These are phyloP conservation scores for Globisporangium echinulatum DNA, from an alignment of 352 stramenopile species.

Conservation along the genomic window DNA sequence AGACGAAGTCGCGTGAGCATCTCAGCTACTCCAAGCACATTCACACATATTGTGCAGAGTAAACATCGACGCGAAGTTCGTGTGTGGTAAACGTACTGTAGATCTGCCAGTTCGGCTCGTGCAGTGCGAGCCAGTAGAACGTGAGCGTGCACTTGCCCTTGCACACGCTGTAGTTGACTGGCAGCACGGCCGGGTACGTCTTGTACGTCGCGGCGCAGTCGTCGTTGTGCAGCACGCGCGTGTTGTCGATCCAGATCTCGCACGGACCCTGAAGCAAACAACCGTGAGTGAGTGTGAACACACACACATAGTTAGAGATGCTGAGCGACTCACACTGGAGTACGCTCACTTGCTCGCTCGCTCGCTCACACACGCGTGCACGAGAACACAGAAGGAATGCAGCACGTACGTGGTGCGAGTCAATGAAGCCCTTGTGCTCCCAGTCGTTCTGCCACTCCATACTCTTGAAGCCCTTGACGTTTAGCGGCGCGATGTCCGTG, in stretches of 20 bases:
- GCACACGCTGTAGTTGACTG: slow-evolving; percentile 39
- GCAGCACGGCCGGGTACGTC: slow-evolving; percentile 36
- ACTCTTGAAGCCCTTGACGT: slow-evolving; percentile 26
- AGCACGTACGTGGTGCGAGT: slow-evolving; percentile 22
- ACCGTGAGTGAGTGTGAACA: no score
- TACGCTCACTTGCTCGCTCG: slow-evolving; percentile 1
- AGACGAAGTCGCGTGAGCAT: neutral
- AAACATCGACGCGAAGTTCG: no score
- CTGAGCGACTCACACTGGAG: no score
- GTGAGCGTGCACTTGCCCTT: slow-evolving; percentile 34
- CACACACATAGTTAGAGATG: no score
- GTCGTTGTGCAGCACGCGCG: slow-evolving; percentile 32
- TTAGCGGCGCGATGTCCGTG: slow-evolving; percentile 12
- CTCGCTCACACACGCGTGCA: neutral
- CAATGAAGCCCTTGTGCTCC: slow-evolving; percentile 29
- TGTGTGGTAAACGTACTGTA: slow-evolving; percentile 16
- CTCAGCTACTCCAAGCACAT: no score
- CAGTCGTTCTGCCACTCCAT: slow-evolving; percentile 51
- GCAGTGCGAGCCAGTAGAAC: slow-evolving; percentile 36
- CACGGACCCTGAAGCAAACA: slow-evolving; percentile 21
- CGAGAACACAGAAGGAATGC: no score
- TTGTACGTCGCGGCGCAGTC: slow-evolving; percentile 36
- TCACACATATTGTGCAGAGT: no score
- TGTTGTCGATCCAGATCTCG: slow-evolving; percentile 45
- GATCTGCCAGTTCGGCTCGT: slow-evolving; percentile 8